These are phyloP conservation scores for Phanerochaete sordida DNA, from an alignment of 768 basidiomycete species.

Conservation along the genomic window DNA sequence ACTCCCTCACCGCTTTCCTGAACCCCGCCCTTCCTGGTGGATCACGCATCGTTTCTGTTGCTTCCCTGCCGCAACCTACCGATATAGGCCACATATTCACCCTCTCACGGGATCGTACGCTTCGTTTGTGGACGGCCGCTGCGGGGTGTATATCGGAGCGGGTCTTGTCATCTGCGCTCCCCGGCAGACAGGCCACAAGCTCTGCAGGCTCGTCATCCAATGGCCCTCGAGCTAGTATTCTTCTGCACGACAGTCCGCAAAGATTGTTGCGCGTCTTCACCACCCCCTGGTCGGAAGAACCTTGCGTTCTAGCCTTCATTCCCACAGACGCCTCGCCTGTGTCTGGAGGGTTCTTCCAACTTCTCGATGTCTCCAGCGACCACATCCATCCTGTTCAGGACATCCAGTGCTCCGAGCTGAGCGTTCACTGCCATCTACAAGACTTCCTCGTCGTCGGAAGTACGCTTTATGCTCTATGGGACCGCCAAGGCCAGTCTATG, in stretches of 20 bases:
- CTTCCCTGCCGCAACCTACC: conserved; percentile 72
- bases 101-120: conserved; percentile 79
- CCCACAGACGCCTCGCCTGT: conserved; percentile 60
- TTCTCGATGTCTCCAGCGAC: conserved; percentile 56
- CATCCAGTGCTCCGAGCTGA: conserved; percentile 58
- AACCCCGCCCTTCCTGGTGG: conserved; percentile 43
- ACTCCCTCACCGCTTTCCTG: conserved; percentile 63
- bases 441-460: conserved; percentile 60
- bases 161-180: conserved; percentile 38
- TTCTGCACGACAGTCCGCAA: conserved; percentile 60
- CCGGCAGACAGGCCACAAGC: conserved; percentile 30
- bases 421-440: conserved; percentile 69
- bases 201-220: conserved; percentile 28
- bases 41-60: conserved; percentile 65
- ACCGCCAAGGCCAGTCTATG: conserved; percentile 71
- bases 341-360: conserved; percentile 78
- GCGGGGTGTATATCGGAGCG: conserved; percentile 69
- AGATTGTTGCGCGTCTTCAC: conserved; percentile 66
- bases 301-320: conserved; percentile 65
- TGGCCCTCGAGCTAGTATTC: conserved; percentile 36
- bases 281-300: conserved; percentile 23
- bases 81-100: conserved; percentile 78
- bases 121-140: conserved; percentile 82
- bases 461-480: conserved; percentile 73
- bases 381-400: conserved; percentile 53